Evolutionary conservation across 495 filamentous ascomycete species (phyloP).

Genomic region (Massariosphaeria phaeospora): DNA sequence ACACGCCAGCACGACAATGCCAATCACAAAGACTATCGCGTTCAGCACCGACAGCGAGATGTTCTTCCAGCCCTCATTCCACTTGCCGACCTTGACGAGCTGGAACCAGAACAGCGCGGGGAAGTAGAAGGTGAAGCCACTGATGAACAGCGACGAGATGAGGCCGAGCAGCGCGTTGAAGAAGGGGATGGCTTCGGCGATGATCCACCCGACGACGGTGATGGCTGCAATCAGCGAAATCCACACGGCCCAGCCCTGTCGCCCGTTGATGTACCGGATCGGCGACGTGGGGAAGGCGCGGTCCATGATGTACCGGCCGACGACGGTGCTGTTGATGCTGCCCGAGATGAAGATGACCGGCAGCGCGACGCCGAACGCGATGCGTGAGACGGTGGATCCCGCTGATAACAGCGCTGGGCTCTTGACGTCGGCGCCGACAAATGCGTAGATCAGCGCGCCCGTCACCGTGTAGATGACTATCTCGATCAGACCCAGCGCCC

Average conservation of each 20-base stretch:
- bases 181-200: slow-evolving; percentile 37
- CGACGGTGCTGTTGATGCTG: slow-evolving; percentile 62
- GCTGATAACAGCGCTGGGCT: slow-evolving; percentile 67
- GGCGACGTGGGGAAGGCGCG: slow-evolving; percentile 6
- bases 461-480: slow-evolving; percentile 64
- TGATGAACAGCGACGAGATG: slow-evolving; percentile 28
- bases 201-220: slow-evolving; percentile 34
- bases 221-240: slow-evolving; percentile 24
- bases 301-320: slow-evolving; percentile 34
- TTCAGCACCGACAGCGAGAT: slow-evolving; percentile 47
- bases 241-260: slow-evolving; percentile 29
- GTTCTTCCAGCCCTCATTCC: slow-evolving; percentile 37
- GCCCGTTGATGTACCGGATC: slow-evolving; percentile 24
- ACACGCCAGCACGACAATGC: slow-evolving; percentile 13
- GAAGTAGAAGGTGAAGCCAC: slow-evolving; percentile 27
- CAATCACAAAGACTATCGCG: slow-evolving; percentile 50
- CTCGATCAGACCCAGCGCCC: slow-evolving; percentile 60
- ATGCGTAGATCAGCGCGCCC: slow-evolving; percentile 68
- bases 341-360: slow-evolving; percentile 67
- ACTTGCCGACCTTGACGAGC: slow-evolving; percentile 38
- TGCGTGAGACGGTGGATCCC: slow-evolving; percentile 54
- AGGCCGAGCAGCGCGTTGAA: slow-evolving; percentile 38
- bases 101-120: slow-evolving; percentile 27
- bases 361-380: slow-evolving; percentile 74
- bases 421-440: slow-evolving; percentile 58